Evolutionary conservation across 2,329 filamentous ascomycete species (phyloP), one percentile per base, ranked within the genome.

Genomic region (Neonectria sp.): DNA sequence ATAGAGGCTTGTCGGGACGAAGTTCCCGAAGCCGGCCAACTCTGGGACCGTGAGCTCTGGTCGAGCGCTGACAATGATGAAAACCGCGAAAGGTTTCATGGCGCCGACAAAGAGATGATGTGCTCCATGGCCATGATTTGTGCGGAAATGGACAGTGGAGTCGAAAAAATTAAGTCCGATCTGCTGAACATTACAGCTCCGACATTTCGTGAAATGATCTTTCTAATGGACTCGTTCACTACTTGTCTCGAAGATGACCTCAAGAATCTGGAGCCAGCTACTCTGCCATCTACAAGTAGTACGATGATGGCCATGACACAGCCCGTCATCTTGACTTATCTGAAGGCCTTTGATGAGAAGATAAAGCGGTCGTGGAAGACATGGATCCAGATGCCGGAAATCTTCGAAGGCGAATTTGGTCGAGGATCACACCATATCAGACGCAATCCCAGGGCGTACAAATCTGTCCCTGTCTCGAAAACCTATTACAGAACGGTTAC

Each of bases 111-210:
- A 3, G 13, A n/a, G 37, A 17, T n/a, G 15, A 40, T 17, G 37
- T 40, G 37, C 37, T 40, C 37, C 6, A 40, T 40, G 1, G 37
- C 37, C 37, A 17, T 40, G 15, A 40, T 8, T 7, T n/a, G 33
- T 35, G 33, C 15, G 3, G 15, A 40, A 1, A 13, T 35, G 11
- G 11, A 35, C 9, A 13, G 6, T 40, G 8, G 3, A n/a, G 5
- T 3, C 6, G 5, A 40, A 3, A 6, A n/a, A 40, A 8, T n/a
- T 15, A 3, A 8, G 0, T 1, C 1, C 6, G 3, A 40, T 6
- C 3, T 40, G 17, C 1, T 7, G 1, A n/a, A 40, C 37, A 40
- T 40, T 13, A 35, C 33, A 35, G 2, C 5, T 2, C 9, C 1
- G 12, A 15, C 35, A 4, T 15, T 7, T 5, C 4, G 5, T 5